Percentiles rank a stretch among this genome's conserved stretches.
These are phyloP conservation scores for Sutorius australiensis DNA, from an alignment of 768 basidiomycete species.

Conservation along the genomic window DNA sequence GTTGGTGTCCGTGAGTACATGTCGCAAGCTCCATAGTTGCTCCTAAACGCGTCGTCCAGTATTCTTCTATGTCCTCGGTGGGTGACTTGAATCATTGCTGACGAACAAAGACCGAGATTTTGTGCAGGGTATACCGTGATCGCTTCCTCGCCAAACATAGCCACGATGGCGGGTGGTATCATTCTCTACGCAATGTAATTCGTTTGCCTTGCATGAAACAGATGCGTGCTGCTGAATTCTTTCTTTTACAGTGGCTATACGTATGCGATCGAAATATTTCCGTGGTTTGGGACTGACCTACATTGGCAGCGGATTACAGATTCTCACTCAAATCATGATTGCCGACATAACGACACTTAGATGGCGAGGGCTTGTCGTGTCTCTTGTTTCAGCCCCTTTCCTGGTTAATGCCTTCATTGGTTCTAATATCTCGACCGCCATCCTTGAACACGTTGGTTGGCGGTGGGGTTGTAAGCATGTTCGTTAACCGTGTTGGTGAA, in stretches of 20 bases:
- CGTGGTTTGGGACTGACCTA: not conserved
- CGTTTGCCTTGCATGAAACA: not conserved
- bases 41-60: conserved; percentile 29
- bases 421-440: conserved; percentile 51
- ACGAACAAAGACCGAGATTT: not conserved
- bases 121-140: conserved; percentile 48
- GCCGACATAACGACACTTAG: conserved; percentile 57
- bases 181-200: conserved; percentile 54
- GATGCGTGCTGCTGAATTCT: conserved; percentile 20
- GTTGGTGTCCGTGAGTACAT: conserved; percentile 47
- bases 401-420: conserved; percentile 64
- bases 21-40: not conserved
- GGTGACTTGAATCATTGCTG: conserved; percentile 6
- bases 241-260: conserved; percentile 52
- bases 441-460: conserved; percentile 51
- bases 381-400: conserved; percentile 47
- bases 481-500: not conserved
- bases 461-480: conserved; percentile 61
- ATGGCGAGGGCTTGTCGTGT: conserved; percentile 52
- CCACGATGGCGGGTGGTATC: conserved; percentile 50
- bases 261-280: conserved; percentile 29
- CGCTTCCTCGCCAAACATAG: conserved; percentile 44
- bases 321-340: conserved; percentile 61
- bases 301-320: conserved; percentile 48
- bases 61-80: conserved; percentile 58